Percentiles rank a stretch among this genome's conserved stretches.
These are phyloP conservation scores for Saitozyma podzolica DNA, from an alignment of 768 basidiomycete species.

Conservation along the genomic window DNA sequence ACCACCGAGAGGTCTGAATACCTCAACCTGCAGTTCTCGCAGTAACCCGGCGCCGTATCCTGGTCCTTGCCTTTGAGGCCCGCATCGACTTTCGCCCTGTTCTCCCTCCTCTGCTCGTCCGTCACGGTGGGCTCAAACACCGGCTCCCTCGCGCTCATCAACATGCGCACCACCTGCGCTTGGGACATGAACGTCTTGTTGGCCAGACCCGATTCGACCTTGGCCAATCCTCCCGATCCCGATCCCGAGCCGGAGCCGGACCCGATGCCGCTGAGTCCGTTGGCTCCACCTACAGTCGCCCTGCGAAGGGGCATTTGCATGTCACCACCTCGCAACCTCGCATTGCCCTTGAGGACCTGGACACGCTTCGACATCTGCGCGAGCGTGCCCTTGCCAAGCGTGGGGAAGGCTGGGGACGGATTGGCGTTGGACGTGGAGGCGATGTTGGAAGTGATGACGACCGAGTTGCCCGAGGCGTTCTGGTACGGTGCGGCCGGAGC, in stretches of 20 bases:
- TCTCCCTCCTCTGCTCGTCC: constrained; percentile 29
- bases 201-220: not conserved
- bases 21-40: constrained; percentile 89
- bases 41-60: constrained; percentile 80
- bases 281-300: not conserved
- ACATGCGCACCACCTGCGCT: constrained; percentile 40
- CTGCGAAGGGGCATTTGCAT: constrained; percentile 4
- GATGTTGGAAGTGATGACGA: constrained; percentile 84
- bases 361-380: constrained; percentile 51
- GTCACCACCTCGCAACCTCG: constrained; percentile 23
- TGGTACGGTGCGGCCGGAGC: constrained; percentile 41
- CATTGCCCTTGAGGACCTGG: constrained; percentile 49
- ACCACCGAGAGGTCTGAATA: constrained; percentile 85
- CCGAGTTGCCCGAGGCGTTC: constrained; percentile 94
- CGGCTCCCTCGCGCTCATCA: constrained; percentile 34
- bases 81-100: constrained; percentile 40
- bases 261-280: too few relatives aligned
- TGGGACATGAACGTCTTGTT: constrained; percentile 34
- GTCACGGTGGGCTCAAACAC: constrained; percentile 15
- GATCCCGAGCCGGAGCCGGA: not conserved
- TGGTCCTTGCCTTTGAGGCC: constrained; percentile 29
- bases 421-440: constrained; percentile 62
- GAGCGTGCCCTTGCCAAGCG: constrained; percentile 30
- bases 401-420: constrained; percentile 27
- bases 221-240: not conserved